These are phyloP conservation scores for Naganishia sp. DNA, from an alignment of 1,284 basidiomycete genomes.

Conservation along the genomic window DNA sequence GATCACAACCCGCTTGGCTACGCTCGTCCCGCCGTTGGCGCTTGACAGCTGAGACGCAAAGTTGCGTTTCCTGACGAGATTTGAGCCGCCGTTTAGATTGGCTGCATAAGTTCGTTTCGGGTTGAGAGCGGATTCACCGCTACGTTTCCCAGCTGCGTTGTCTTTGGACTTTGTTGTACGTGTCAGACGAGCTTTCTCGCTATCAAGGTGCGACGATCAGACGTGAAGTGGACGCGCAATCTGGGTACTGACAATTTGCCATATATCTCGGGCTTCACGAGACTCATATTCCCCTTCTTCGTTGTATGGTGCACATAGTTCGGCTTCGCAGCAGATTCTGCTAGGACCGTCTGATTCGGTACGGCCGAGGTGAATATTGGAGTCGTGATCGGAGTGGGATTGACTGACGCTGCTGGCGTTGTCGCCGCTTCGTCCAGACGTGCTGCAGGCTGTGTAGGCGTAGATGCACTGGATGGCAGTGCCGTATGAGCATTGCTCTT, in stretches of 20 bases:
- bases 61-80: background rate
- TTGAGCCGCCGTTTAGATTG: background rate
- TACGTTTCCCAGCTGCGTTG: too few species aligned
- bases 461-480: background rate
- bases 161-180: constrained; percentile 5
- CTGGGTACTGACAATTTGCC: constrained; percentile 43
- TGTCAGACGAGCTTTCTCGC: constrained; percentile 36
- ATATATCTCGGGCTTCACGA: constrained; percentile 50
- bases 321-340: constrained; percentile 18
- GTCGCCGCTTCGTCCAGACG: background rate
- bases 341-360: constrained; percentile 3
- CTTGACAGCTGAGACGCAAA: constrained; percentile 13
- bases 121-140: too few species aligned
- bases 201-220: background rate
- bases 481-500: constrained; percentile 4
- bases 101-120: too few species aligned
- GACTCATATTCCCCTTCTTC: constrained; percentile 50
- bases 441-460: background rate
- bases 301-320: constrained; percentile 49
- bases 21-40: constrained; percentile 9
- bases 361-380: background rate
- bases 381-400: background rate
- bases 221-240: background rate
- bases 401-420: constrained; percentile 1
- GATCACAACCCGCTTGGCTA: constrained; percentile 53